These are phyloP conservation scores for Candida tibetensis DNA, from an alignment of 805 yeast genomes.

Conservation along the genomic window DNA sequence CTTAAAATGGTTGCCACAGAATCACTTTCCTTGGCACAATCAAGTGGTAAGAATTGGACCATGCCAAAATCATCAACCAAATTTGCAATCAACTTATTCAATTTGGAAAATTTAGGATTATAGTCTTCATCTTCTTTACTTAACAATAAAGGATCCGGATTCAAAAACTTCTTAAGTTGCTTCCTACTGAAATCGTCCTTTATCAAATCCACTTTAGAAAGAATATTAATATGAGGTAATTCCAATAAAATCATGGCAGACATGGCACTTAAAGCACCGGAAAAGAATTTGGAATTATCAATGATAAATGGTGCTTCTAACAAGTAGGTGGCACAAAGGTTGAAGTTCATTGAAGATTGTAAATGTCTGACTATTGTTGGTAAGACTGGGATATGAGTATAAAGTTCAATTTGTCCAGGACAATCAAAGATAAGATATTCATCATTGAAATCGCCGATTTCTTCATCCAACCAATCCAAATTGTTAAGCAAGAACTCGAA, in stretches of 20 bases:
- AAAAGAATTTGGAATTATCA: conserved; percentile 87
- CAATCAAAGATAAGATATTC: conserved; percentile 94
- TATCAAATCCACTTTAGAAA: conserved; percentile 83
- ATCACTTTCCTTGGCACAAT: conserved; percentile 63
- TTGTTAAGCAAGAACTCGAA: conserved; percentile 88
- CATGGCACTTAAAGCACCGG: conserved; percentile 97
- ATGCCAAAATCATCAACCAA: conserved; percentile 96
- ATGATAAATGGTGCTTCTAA: conserved; percentile 92
- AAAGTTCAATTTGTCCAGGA: conserved; percentile 95
- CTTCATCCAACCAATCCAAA: conserved; percentile 96
- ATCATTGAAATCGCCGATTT: conserved; percentile 92
- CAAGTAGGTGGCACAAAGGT: conserved; percentile 87
- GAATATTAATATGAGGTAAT: conserved; percentile 88
- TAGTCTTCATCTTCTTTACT: conserved; percentile 35
- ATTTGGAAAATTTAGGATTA: conserved; percentile 60
- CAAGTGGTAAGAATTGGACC: conserved; percentile 95
- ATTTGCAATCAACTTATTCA: conserved; percentile 81
- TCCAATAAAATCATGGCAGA: conserved; percentile 95
- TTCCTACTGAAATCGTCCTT: conserved; percentile 74
- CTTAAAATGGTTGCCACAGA: conserved; percentile 80
- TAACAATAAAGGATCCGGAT: conserved; percentile 86
- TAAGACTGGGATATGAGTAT: conserved; percentile 89
- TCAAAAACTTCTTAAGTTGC: conserved; percentile 77
- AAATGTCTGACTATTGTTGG: conserved; percentile 88
- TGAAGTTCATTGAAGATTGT: conserved; percentile 74